Evolutionary conservation across 2,329 filamentous ascomycete species (phyloP), one percentile per base, ranked within the genome.

Genomic region (Alternaria arborescens): DNA sequence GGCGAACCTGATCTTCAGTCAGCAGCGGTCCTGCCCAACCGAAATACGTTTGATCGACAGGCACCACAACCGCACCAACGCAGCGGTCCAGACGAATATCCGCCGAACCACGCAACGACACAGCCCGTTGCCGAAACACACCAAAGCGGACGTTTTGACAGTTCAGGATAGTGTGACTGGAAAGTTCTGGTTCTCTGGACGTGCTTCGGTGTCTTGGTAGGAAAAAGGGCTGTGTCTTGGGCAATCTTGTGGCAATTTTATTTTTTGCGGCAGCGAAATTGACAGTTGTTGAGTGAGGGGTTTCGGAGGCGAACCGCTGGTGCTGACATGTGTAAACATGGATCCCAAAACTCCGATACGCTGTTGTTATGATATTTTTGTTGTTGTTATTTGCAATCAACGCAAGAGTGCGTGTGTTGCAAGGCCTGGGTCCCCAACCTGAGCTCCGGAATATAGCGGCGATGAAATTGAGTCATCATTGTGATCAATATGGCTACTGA

Each of bases 21-120:
- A 30, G 28, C 28, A 30, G 28, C 41, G 18, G 52, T 26, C 28
- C 12, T 34, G 30, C 16, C 14, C 54, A 43, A 32, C 48, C 55
- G 48, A 58, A 41, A 50, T 28, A 20, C 38, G 57, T 55, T 50
- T 59, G 57, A 55, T 59, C 52, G 57, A 34, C 57, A 59, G 57
- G 57, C 57, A 59, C 55, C 41, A 18, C 46, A 36, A 24, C 50
- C 30, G 55, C 50, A 54, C 50, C 55, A 58, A 8, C 41, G 41
- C 41, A 30, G 28, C 36, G 55, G 34, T 52, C 24, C 41, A 30
- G 32, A 41, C 24, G 22, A 47, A n/a, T 18, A 48, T 32, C 12
- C n/a, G 28, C 32, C n/a, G 30, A 46, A 38, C 40, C 41, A 50
- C 32, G 28, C 48, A 20, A 22, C 32, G 36, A 50, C 46, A 50